Evolutionary conservation across 176 grass and related monocot genomes (phyloP), one percentile per base, ranked within the genome.

Genomic region (Oryza meridionalis): DNA sequence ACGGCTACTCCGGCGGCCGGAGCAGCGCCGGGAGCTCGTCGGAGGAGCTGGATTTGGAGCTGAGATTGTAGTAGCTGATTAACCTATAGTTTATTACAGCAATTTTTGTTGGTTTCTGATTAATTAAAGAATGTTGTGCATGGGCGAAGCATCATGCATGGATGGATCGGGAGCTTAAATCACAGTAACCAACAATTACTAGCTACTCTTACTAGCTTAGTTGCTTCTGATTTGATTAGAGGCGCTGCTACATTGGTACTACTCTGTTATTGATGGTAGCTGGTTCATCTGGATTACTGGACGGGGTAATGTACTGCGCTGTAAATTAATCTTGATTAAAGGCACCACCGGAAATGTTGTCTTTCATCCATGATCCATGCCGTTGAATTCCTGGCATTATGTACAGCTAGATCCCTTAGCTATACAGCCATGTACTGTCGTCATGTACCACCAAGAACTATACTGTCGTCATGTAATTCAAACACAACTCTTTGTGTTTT

Each of bases 41-140:
- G 14, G 88, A 90, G 12, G 88, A 90, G 67, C 73, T 90, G 35
- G 88, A 90, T 53, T 6, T 86, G 73, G 88, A 86, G 68, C 84
- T 90, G 19, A 82, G 88, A 58, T 82, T 90, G 68, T 90, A 90
- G 83, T 10, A 2, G 0, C n/a, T n/a, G 16, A 13, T 7, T 35
- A n/a, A 24, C 58, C 58, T 22, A 4, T 7, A 22, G 21, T 2
- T 24, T 62, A 58, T 21, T 21, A 2, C 51, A 24, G 2, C 58
- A 3, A 24, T 62, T n/a, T 22, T 62, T 22, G 19, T 24, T 62
- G n/a, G 58, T 62, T 24, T 62, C 53, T 78, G 38, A 29, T 45
- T 13, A 71, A 29, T 45, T 13, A 71, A 71, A 71, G 47, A 58
- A 35, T 65, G 70, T 12, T 42, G 22, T 72, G 68, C 80, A 67